Conservation (phyloP, 331 rosid species). For the Quercus tomentella region DNA sequence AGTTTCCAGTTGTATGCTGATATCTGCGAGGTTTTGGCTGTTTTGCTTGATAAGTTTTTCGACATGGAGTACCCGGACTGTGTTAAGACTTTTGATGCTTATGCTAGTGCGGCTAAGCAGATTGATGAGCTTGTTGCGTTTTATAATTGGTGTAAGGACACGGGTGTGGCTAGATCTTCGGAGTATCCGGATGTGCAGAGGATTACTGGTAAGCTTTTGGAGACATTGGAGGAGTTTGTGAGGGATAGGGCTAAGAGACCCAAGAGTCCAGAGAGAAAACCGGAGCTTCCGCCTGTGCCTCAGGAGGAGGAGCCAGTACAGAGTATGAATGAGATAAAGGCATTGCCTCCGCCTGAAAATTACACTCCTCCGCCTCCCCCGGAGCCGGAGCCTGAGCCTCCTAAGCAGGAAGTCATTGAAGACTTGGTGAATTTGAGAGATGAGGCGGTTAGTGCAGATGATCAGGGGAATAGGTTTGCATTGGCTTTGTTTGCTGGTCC, state of each 20-base stretch:
- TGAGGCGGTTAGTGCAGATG: slow-evolving; percentile 61
- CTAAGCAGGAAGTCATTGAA: slow-evolving; percentile 28
- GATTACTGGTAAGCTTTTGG: slow-evolving; percentile 75
- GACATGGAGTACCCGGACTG: slow-evolving; percentile 90
- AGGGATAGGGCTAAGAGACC: slow-evolving; percentile 87
- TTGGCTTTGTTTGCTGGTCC: slow-evolving; percentile 82
- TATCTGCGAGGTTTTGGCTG: slow-evolving; percentile 85
- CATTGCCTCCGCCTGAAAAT: slow-evolving; percentile 76
- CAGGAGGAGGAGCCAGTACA: slow-evolving; percentile 51
- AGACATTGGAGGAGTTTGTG: slow-evolving; percentile 91
- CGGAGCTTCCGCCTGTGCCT: slow-evolving; percentile 40
- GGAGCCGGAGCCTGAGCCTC: slow-evolving; percentile 37
- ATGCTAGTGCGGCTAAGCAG: slow-evolving; percentile 87
- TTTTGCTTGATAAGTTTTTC: slow-evolving; percentile 86
- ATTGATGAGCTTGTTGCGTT: slow-evolving; percentile 76
- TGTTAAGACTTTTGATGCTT: slow-evolving; percentile 87
- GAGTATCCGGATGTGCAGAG: slow-evolving; percentile 96
- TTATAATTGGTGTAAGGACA: slow-evolving; percentile 81
- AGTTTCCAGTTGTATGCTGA: slow-evolving; percentile 89
- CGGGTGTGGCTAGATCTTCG: slow-evolving; percentile 77
- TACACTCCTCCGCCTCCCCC: slow-evolving; percentile 62
- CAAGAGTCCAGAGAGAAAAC: slow-evolving; percentile 73
- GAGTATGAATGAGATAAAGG: slow-evolving; percentile 85
- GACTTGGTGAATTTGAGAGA: slow-evolving; percentile 92
- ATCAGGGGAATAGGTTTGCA: slow-evolving; percentile 83